Evolutionary conservation across 2,329 filamentous ascomycete species (phyloP), one percentile per base, ranked within the genome.

Genomic region (Coccinonectria pachysandricola): DNA sequence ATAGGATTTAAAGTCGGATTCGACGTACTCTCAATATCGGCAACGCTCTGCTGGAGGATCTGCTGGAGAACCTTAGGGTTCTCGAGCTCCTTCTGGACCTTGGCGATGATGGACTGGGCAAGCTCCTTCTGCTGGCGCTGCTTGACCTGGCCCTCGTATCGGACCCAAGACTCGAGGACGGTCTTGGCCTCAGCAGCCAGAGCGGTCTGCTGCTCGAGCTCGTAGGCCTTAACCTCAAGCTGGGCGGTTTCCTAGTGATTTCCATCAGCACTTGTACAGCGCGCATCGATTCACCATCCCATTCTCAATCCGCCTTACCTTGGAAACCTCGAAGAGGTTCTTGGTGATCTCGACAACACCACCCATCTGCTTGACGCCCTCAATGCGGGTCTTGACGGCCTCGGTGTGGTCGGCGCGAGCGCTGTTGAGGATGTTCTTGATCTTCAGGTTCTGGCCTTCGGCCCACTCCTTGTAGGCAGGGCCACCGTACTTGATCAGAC

Each of bases 101-200:
- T 98, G 70, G 81, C 76, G 53, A 98, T 96, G 62, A 98, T 71
- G 60, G 67, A 75, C 56, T 93, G 78, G 41, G 91, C 85, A 43
- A 98, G 76, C 73, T 98, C 91, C 64, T 73, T 79, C 75, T 98
- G 91, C 71, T 98, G 86, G 60, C 91, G 81, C 70, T 88, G 81
- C 82, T 96, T 98, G 55, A 98, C 87, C 71, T 96, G 91, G 50
- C 82, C 69, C 71, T 98, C 91, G 64, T 98, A 98, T 58, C 91
- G 82, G 42, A 96, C 87, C 92, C 91, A 98, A 32, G 86, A 95
- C 60, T 98, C 91, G 42, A 98, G 78, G 34, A 96, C 91, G 36
- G 72, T 53, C 79, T 95, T 98, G 54, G 88, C 88, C 73, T 98
- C 91, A 40, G 75, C 68, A 33, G 86, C 86, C 43, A 98, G 71